These are phyloP conservation scores for Alnus glutinosa DNA, from an alignment of 306 rosid genomes.

Conservation along the genomic window DNA sequence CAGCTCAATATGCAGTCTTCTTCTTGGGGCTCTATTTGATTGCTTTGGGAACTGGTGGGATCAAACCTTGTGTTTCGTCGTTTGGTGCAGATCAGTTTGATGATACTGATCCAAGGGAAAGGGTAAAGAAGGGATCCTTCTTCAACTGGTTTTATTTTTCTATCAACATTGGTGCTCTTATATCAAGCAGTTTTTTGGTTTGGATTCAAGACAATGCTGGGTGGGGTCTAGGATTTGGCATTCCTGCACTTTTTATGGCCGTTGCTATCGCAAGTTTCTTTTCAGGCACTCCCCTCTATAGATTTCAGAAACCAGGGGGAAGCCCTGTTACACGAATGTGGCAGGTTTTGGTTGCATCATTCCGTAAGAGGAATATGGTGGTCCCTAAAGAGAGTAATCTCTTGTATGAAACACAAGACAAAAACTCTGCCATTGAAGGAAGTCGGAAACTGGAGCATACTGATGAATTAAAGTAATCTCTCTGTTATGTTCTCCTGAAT, in stretches of 20 bases:
- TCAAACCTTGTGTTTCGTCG: constrained; percentile 93
- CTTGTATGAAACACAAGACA: constrained; percentile 75
- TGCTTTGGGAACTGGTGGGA: constrained; percentile 97
- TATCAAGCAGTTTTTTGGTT: constrained; percentile 80
- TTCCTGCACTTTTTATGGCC: constrained; percentile 88
- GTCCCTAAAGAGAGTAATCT: constrained; percentile 76
- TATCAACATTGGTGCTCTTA: constrained; percentile 82
- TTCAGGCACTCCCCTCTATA: constrained; percentile 77
- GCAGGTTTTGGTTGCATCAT: constrained; percentile 90
- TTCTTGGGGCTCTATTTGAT: constrained; percentile 92
- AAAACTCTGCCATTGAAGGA: constrained; percentile 85
- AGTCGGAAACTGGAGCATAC: constrained; percentile 89
- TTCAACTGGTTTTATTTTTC: constrained; percentile 98
- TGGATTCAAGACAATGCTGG: constrained; percentile 96
- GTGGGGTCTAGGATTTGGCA: constrained; percentile 98
- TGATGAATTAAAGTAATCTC: constrained; percentile 69
- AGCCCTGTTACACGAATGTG: constrained; percentile 94
- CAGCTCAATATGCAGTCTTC: constrained; percentile 82
- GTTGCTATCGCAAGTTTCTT: constrained; percentile 83
- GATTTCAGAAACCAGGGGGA: constrained; percentile 98
- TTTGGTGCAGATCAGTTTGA: constrained; percentile 99
- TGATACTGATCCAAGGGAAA: constrained; percentile 82
- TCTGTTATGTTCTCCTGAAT: constrained; percentile 5
- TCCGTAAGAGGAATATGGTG: constrained; percentile 56
- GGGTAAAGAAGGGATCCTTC: constrained; percentile 89